phyloP scores from a whole-genome alignment of 257 asterid species.

The Anisodus tanguticus region DNA sequence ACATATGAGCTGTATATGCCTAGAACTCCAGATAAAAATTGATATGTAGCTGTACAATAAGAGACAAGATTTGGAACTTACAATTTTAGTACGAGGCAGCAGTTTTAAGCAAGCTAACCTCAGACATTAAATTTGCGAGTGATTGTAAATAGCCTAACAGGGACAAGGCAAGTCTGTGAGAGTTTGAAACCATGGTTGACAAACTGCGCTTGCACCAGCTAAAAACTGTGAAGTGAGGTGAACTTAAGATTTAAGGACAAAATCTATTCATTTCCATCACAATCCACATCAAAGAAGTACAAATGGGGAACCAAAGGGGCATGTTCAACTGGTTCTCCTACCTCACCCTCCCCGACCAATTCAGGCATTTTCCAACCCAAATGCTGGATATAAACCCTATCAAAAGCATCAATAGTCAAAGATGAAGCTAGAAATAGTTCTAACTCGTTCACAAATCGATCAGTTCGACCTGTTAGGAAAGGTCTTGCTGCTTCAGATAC shows the following conservation, averaged over 20 bases:
- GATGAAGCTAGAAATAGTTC: slow-evolving; percentile 78
- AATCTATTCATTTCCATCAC: slow-evolving; percentile 41
- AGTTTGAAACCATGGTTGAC: background rate
- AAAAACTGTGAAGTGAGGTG: background rate
- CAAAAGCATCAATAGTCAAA: slow-evolving; percentile 69
- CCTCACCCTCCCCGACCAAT: slow-evolving; percentile 36
- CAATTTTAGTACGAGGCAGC: background rate
- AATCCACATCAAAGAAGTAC: slow-evolving; percentile 63
- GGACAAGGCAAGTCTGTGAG: background rate
- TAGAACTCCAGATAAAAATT: background rate
- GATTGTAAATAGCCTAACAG: background rate
- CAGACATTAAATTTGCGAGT: background rate
- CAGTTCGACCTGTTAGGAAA: slow-evolving; percentile 67
- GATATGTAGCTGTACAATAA: background rate
- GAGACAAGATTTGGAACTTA: background rate
- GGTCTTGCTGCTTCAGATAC: slow-evolving; percentile 65
- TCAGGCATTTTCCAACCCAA: slow-evolving; percentile 59
- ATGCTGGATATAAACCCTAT: slow-evolving; percentile 57
- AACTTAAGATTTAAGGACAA: background rate
- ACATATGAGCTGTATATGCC: background rate
- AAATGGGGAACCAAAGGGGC: slow-evolving; percentile 49
- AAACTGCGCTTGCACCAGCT: background rate
- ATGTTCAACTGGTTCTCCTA: slow-evolving; percentile 45
- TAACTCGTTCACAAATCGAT: slow-evolving; percentile 62
- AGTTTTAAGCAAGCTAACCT: background rate